Evolutionary conservation across 1,139 yeast genomes (phyloP), one percentile per base, ranked within the genome.

Genomic region (Pneumocystis wakefieldiae): DNA sequence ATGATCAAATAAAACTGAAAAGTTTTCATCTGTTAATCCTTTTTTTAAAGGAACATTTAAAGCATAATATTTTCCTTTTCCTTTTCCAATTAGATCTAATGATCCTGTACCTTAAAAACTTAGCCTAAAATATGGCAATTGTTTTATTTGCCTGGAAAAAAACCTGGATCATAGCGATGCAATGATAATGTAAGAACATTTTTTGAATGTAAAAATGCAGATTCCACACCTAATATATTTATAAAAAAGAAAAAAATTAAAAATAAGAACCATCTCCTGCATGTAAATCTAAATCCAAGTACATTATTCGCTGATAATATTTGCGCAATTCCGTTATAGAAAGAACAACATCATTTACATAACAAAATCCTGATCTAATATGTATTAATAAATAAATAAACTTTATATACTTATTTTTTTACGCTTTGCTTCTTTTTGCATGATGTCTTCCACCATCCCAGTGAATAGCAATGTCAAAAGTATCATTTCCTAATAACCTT

Each of bases 391-490:
- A 29, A 32, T 15, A 28, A 57, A 19, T 12, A 32, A 32, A 7
- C 6, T 32, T 7, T 19, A 57, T 57, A 28, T 37, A 12, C 19
- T 7, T 37, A 57, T 10, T 24, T 57, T 57, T 6, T 57, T 57
- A 57, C 1, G 89, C 87, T 57, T 71, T 74, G 0, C 78, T 70
- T 67, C 80, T 80, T 57, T 74, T 75, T 6, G 85, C 84, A 72
- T 86, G 95, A 70, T 86, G 94, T 62, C 94, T 73, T 0, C 95
- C 95, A 1, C 94, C 95, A 69, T 82, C 82, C 91, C 91, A 86
- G 69, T 85, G 85, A 59, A 86, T 76, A 0, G 80, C 84, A 4
- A 73, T 69, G 15, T 39, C 35, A 2, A 53, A 38, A 1, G 53
- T 57, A 28, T 61, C 62, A 7, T 66, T 64, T 15, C 63, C 61